Evolutionary conservation across 441 rosid genomes (phyloP).

Genomic region (Dalechampia spathulata): DNA sequence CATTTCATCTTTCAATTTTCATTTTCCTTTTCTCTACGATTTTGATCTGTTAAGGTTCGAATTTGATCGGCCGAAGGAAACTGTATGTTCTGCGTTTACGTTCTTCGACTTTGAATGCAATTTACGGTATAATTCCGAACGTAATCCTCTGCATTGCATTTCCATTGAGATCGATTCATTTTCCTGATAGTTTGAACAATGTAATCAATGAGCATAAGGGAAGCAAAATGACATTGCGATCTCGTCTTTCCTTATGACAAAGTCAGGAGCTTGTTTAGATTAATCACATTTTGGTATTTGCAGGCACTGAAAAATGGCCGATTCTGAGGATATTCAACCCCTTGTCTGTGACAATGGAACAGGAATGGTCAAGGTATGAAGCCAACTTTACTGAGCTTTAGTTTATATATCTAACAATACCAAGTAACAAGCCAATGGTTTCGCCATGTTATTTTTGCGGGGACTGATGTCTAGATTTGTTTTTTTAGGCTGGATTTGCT

Average conservation of each 20-base stretch:
- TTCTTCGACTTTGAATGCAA: background rate
- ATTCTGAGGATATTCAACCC: slow-evolving; percentile 57
- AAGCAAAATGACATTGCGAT: background rate
- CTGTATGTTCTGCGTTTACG: background rate
- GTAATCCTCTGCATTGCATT: background rate
- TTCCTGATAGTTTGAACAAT: too few species aligned
- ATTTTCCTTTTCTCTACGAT: too few species aligned
- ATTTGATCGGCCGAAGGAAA: background rate
- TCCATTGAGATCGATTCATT: too few species aligned
- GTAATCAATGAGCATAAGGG: background rate
- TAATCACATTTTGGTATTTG: background rate
- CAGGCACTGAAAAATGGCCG: slow-evolving; percentile 54
- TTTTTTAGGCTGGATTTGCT: slow-evolving; percentile 82
- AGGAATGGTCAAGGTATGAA: slow-evolving; percentile 62
- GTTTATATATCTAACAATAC: too few species aligned
- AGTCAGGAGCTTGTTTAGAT: background rate
- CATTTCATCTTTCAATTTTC: too few species aligned
- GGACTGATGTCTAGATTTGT: background rate
- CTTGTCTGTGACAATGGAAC: slow-evolving; percentile 76
- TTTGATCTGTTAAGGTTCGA: background rate
- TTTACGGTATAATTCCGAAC: too few species aligned
- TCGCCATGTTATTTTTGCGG: background rate
- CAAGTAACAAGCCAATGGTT: too few species aligned
- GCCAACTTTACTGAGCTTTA: background rate
- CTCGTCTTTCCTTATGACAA: too few species aligned